Conservation (phyloP, 768 basidiomycete species). For the Heimioporus sp. region DNA sequence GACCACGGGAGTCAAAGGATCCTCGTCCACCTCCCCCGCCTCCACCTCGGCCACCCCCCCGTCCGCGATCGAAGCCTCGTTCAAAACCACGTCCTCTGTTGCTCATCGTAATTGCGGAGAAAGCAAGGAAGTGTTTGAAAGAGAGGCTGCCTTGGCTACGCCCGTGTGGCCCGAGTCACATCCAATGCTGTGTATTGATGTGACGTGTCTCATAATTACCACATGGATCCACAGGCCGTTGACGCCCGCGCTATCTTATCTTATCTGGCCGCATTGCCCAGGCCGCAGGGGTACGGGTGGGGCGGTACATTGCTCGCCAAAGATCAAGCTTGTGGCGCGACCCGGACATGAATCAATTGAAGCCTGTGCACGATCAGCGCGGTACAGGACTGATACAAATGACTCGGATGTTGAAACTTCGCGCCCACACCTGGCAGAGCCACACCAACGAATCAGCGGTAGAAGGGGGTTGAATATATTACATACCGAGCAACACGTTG, state of each 20-base stretch:
- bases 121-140: not conserved
- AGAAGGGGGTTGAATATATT: too few relatives aligned
- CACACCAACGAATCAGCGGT: too few relatives aligned
- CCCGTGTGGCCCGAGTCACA: constrained; percentile 9
- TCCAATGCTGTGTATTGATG: constrained; percentile 19
- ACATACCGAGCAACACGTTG: too few relatives aligned
- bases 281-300: too few relatives aligned
- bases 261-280: constrained; percentile 14
- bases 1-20: constrained; percentile 23
- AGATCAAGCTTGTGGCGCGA: too few relatives aligned
- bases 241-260: constrained; percentile 17
- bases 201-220: constrained; percentile 3
- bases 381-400: too few relatives aligned
- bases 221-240: constrained; percentile 4
- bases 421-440: too few relatives aligned
- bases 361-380: too few relatives aligned
- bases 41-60: constrained; percentile 34
- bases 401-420: too few relatives aligned
- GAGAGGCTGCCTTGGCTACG: not conserved
- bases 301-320: too few relatives aligned
- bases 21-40: constrained; percentile 35
- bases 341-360: too few relatives aligned
- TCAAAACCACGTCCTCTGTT: constrained; percentile 38
- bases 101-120: constrained; percentile 26
- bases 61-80: constrained; percentile 22